Base-by-base conservation (phyloP, 768 basidiomycete genomes). In the Crassisporium funariophilum region DNA sequence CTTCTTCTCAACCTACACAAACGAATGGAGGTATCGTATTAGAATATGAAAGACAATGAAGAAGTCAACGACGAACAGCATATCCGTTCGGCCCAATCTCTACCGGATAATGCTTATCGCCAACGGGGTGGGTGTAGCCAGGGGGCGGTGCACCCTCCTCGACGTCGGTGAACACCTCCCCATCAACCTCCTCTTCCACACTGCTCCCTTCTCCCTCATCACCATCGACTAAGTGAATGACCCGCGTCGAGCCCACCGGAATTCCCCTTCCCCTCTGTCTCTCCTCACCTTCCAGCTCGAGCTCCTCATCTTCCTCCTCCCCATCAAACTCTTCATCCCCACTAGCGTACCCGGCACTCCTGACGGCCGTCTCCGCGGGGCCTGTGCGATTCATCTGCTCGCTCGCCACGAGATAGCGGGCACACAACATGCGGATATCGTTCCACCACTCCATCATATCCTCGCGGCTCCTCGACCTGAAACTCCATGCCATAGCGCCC, bases 391-490 rank as follows among this genome's bases (percentile, higher is more conserved):
- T 91, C 70, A 98, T 88, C 63, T 83, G 79, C 71, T 98, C 97
- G 54, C 87, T 90, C 24, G 94, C 93, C 31, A 98, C 91, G 43
- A 99, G 78, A 64, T 97, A 98, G 52, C 92, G 69, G 16, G 94
- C 92, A 58, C 93, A 95, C 31, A 95, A 72, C 91, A 95, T 94
- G 50, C 91, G 70, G 31, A 95, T 76, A 62, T 98, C 97, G 62
- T 98, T 98, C 97, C 97, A 99, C 91, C 97, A 97, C 71, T 99
- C 97, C 92, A 98, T 92, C 92, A 98, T 93, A 56, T 98, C 95
- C 53, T 98, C 95, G 54, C 88, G 82, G 48, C 84, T 88, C 49
- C 95, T 73, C 36, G 89, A 81, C 25, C 93, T 79, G 77, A 99
- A 98, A 39, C 84, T 89, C 84, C 89, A 98, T 21, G 91, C 91